Evolutionary conservation across 257 asterid species (phyloP).

Genomic region (Solanum ossicruentum): DNA sequence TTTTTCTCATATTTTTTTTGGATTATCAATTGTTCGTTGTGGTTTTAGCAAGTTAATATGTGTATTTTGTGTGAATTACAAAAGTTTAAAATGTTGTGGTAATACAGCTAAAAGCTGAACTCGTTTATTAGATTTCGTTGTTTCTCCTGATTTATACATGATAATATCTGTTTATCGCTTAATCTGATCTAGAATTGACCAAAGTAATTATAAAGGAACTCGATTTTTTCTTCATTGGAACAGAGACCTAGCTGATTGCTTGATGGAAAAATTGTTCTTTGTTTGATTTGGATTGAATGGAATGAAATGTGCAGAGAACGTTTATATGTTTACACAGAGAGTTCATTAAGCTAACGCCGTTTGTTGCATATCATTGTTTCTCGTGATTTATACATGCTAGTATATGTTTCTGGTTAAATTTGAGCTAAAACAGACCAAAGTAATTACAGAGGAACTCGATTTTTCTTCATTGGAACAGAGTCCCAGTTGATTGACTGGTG

Average conservation of each 20-base stretch:
- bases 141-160: neutral
- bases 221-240: neutral
- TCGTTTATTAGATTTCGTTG: neutral
- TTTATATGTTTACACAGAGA: neutral
- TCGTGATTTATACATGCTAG: too few relatives aligned
- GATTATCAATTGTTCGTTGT: neutral
- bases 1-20: neutral
- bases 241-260: neutral
- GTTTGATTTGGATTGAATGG: neutral
- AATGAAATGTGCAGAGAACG: neutral
- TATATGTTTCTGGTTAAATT: neutral
- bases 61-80: neutral
- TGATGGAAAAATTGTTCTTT: neutral
- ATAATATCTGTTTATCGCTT: neutral
- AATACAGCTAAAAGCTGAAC: neutral
- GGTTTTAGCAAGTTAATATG: neutral
- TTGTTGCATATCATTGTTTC: too few relatives aligned
- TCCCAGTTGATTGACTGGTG: neutral
- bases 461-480: neutral
- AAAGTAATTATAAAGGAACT: too few relatives aligned
- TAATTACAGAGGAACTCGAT: neutral
- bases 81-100: neutral
- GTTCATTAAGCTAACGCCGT: too few relatives aligned
- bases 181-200: neutral
- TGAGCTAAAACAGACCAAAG: neutral